Evolutionary conservation across 2,329 filamentous ascomycete species (phyloP), one percentile per base, ranked within the genome.

Genomic region (Ceratocystis albifundus): DNA sequence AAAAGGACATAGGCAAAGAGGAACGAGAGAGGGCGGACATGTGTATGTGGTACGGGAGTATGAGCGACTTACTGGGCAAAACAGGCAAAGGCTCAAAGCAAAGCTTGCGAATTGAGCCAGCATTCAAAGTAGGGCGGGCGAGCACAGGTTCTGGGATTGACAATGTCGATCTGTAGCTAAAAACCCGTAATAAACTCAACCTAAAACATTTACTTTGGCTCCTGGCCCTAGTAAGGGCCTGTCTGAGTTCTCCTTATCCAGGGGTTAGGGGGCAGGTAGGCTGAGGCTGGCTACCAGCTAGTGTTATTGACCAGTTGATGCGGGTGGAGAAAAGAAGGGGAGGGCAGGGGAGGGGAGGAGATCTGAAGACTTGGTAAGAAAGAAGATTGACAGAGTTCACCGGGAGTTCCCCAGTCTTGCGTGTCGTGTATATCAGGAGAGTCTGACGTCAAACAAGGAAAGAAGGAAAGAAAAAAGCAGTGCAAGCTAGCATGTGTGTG

Each of bases 171-270:
- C 55, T 59, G 55, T n/a, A 59, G 55, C 8, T 30, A 55, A 59
- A 59, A 59, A 12, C 25, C 25, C 5, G 15, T 59, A 59, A 59
- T 59, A 59, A 59, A 59, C 12, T 30, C 55, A 59, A 36, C 55
- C n/a, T 59, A 53, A 53, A 53, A 28, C 48, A 53, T 15, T 15
- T 28, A n/a, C 22, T 28, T 25, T 28, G 22, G 22, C 8, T 25
- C 48, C 17, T 53, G 20, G 25, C 15, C 25, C 25, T 17, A 6
- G 25, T 57, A 30, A n/a, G 53, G 61, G 45, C 36, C n/a, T 50
- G 61, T 50, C n/a, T 50, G 61, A 12, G 41, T 62, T 62, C 62
- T 63, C 55, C 55, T 36, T 59, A 32, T 59, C 17, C 55, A 30
- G 17, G 55, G 55, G 50, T 50, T 10, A 22, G 20, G 48, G 20